A percentile compares a stretch with the other conserved stretches of the same genome.
Conservation (phyloP, 2,329 filamentous ascomycete genomes). For the Monosporascus sp. region DNA sequence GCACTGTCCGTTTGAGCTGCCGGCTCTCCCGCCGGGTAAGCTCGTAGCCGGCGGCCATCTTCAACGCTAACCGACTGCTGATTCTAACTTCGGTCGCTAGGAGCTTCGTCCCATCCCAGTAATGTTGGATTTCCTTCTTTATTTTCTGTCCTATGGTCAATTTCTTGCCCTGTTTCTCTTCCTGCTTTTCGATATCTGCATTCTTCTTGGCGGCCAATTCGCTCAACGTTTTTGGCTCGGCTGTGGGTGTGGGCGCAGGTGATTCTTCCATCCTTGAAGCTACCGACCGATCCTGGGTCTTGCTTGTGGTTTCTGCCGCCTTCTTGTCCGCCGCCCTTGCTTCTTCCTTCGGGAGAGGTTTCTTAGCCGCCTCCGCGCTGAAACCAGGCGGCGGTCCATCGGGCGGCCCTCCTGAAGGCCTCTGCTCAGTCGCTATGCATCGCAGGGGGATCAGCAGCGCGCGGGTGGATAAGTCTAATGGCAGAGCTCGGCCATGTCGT, state of each 20-base stretch:
- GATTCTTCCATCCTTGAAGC: slow-evolving; percentile 21
- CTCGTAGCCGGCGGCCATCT: slow-evolving; percentile 98
- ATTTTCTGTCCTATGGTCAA: slow-evolving; percentile 86
- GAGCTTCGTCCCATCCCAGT: slow-evolving; percentile 98
- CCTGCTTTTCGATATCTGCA: slow-evolving; percentile 54
- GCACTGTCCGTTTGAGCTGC: slow-evolving; percentile 87
- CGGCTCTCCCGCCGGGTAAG: slow-evolving; percentile 88
- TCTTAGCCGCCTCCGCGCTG: slow-evolving; percentile 84
- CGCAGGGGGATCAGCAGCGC: slow-evolving; percentile 54
- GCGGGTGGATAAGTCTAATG: slow-evolving; percentile 43
- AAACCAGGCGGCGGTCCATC: slow-evolving; percentile 80
- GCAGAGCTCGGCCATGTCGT: slow-evolving; percentile 41
- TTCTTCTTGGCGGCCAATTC: slow-evolving; percentile 63
- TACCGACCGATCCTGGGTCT: slow-evolving; percentile 20
- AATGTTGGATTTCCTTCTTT: slow-evolving; percentile 89
- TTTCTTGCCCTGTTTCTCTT: slow-evolving; percentile 76
- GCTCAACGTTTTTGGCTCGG: slow-evolving; percentile 43
- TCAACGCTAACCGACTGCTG: slow-evolving; percentile 82
- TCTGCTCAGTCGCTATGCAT: slow-evolving; percentile 50
- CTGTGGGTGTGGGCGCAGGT: slow-evolving; percentile 26
- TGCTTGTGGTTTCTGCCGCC: slow-evolving; percentile 25
- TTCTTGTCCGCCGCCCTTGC: slow-evolving; percentile 29
- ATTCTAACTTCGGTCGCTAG: slow-evolving; percentile 89
- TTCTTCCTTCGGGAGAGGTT: slow-evolving; percentile 62
- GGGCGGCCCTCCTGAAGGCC: slow-evolving; percentile 46